Percentiles rank a stretch among this genome's conserved stretches.
phyloP scores from a whole-genome alignment of 768 basidiomycete genomes.

The Leccinum boreale region DNA sequence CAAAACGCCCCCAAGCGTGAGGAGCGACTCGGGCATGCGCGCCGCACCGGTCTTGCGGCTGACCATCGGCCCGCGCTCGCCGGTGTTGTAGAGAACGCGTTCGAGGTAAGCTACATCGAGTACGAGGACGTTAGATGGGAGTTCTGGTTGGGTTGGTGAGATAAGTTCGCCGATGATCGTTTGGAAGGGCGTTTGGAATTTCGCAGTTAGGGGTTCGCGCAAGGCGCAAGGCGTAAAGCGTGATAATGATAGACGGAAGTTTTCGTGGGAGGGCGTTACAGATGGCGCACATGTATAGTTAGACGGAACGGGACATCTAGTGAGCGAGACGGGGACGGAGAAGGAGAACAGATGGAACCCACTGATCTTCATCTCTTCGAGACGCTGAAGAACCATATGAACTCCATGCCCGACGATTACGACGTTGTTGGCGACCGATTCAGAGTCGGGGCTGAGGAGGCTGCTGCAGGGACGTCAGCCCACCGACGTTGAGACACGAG shows the following conservation, averaged over 20 bases:
- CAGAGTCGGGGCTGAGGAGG: conserved; percentile 72
- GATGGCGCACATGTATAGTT: background rate
- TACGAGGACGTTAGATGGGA: conserved; percentile 69
- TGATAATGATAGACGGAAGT: background rate
- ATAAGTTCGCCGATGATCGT: background rate
- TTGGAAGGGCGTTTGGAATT: background rate
- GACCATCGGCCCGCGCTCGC: conserved; percentile 57
- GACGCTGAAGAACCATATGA: conserved; percentile 50
- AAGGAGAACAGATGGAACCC: conserved; percentile 24
- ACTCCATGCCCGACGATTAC: conserved; percentile 68
- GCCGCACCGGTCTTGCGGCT: conserved; percentile 55
- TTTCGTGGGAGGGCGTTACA: background rate
- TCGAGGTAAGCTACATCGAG: conserved; percentile 68
- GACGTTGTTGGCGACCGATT: conserved; percentile 63
- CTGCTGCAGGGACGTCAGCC: conserved; percentile 43
- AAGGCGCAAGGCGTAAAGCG: background rate
- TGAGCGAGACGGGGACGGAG: background rate
- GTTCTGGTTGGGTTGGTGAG: conserved; percentile 41
- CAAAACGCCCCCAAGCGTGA: conserved; percentile 65
- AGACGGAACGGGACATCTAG: background rate
- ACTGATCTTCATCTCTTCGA: conserved; percentile 84
- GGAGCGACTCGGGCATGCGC: conserved; percentile 48
- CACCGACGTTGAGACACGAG: conserved; percentile 1
- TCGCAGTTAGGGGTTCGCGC: background rate
- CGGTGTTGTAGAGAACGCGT: conserved; percentile 54